A percentile compares a stretch with the other conserved stretches of the same genome.
phyloP scores from a whole-genome alignment of 2,329 filamentous ascomycete genomes.

The Emmonsiellopsis sp. region DNA sequence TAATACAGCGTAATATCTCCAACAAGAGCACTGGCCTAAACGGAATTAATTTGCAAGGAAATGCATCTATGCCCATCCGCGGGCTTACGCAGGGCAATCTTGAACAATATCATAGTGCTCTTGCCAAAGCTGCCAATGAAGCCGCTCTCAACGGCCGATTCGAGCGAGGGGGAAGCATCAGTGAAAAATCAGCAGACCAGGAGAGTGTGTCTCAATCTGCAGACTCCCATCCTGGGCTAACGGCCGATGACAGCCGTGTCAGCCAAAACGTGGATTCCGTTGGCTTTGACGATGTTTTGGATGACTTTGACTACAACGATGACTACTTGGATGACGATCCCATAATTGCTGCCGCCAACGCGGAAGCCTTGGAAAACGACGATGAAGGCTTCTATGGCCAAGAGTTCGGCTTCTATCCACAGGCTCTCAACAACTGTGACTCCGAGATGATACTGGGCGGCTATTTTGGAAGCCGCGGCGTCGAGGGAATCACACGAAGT shows the following conservation, averaged over 20 bases:
- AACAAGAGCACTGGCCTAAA: neutral
- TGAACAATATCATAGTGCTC: slow-evolving; percentile 70
- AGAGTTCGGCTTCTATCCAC: slow-evolving; percentile 92
- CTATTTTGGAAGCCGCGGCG: slow-evolving; percentile 71
- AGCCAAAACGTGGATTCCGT: slow-evolving; percentile 37
- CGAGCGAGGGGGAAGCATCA: slow-evolving; percentile 48
- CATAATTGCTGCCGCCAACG: slow-evolving; percentile 92
- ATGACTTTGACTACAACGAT: slow-evolving; percentile 49
- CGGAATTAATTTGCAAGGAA: neutral
- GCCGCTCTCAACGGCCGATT: slow-evolving; percentile 72
- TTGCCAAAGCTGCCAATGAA: slow-evolving; percentile 71
- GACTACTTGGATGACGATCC: slow-evolving; percentile 72
- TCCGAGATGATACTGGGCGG: slow-evolving; percentile 68
- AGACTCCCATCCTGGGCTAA: slow-evolving; percentile 35
- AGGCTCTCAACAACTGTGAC: slow-evolving; percentile 38
- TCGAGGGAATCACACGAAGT: slow-evolving; percentile 53
- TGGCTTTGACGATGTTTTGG: slow-evolving; percentile 27
- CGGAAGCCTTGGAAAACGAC: slow-evolving; percentile 84
- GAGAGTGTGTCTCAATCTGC: slow-evolving; percentile 28
- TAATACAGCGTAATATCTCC: neutral
- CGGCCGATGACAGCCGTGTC: slow-evolving; percentile 42
- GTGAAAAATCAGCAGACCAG: slow-evolving; percentile 25
- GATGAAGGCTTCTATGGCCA: slow-evolving; percentile 90
- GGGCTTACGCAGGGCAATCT: slow-evolving; percentile 34
- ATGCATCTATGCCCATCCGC: slow-evolving; percentile 8